Evolutionary conservation across 805 yeast genomes (phyloP).

Genomic region (Yarrowia deformans): DNA sequence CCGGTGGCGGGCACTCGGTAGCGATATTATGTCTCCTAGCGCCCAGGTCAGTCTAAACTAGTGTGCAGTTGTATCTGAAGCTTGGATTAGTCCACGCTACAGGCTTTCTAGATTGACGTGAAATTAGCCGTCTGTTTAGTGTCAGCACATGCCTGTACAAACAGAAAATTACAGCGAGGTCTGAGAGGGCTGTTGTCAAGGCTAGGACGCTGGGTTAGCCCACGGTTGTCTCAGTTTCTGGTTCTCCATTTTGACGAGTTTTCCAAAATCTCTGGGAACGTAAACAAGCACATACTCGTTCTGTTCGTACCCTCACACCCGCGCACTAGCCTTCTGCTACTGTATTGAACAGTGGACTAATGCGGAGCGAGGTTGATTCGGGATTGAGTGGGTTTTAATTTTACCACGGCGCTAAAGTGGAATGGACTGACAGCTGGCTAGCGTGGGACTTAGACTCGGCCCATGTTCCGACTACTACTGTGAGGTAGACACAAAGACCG

Average conservation of each 20-base stretch:
- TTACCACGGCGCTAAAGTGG: slow-evolving; percentile 20
- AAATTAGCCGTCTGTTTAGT: slow-evolving; percentile 2
- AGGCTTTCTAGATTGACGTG: slow-evolving; percentile 19
- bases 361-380: slow-evolving; percentile 7
- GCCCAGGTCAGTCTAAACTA: slow-evolving; percentile 4
- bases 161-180: too few relatives aligned
- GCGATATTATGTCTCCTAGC: slow-evolving; percentile 27
- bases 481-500: too few relatives aligned
- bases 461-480: slow-evolving; percentile 11
- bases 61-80: background rate
- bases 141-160: background rate
- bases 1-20: background rate
- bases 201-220: too few relatives aligned
- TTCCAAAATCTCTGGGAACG: too few relatives aligned
- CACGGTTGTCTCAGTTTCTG: too few relatives aligned
- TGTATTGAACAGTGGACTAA: background rate
- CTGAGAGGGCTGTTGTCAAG: too few relatives aligned
- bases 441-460: slow-evolving; percentile 12
- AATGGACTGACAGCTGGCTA: slow-evolving; percentile 27
- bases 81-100: background rate
- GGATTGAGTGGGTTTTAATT: background rate
- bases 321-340: too few relatives aligned
- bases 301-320: too few relatives aligned
- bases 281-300: too few relatives aligned
- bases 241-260: too few relatives aligned